Conservation (phyloP, 805 yeast species). For the Kuraishia cidri region DNA sequence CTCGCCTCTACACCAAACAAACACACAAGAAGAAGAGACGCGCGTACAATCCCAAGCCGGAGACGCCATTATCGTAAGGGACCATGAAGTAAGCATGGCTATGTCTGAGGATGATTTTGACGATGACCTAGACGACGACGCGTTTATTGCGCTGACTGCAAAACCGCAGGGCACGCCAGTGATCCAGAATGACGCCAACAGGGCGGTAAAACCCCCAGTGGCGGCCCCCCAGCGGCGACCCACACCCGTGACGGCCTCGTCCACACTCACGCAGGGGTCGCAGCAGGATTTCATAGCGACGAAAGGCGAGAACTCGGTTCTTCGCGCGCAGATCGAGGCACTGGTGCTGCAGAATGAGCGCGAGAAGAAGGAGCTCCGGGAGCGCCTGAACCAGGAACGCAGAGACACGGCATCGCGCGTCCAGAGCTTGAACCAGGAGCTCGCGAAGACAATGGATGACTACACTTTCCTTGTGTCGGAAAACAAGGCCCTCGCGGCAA, state of each 20-base stretch:
- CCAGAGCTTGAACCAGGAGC: constrained; percentile 1
- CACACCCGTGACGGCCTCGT: background rate
- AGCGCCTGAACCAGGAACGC: constrained; percentile 30
- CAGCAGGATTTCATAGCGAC: constrained; percentile 35
- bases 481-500: constrained; percentile 1
- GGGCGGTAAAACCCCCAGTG: constrained; percentile 5
- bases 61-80: no score
- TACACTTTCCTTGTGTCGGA: no score
- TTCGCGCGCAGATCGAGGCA: constrained; percentile 54
- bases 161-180: constrained; percentile 1
- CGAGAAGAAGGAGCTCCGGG: constrained; percentile 28
- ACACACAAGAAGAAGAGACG: background rate
- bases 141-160: constrained; percentile 13
- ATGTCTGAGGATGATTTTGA: constrained; percentile 15
- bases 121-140: constrained; percentile 11
- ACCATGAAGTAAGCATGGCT: no score
- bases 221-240: background rate
- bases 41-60: no score
- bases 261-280: background rate
- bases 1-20: background rate
- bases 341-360: constrained; percentile 25
- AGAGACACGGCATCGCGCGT: background rate
- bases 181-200: no score
- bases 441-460: no score
- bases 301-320: constrained; percentile 74